These are phyloP conservation scores for Vanderwaltozyma verrucispora DNA, from an alignment of 805 yeast species.

Conservation along the genomic window DNA sequence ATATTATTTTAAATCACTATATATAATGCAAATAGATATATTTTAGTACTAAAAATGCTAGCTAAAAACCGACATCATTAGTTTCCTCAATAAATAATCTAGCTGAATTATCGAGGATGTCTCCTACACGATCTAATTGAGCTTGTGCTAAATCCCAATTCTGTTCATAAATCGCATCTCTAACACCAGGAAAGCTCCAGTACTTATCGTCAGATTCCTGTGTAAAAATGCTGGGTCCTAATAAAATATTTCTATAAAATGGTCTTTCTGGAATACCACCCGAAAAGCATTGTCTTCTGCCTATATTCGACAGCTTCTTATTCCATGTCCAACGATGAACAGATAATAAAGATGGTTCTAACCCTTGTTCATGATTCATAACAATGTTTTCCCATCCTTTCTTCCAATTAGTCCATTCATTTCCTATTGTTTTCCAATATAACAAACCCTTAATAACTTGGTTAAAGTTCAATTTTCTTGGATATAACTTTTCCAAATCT, in stretches of 20 bases:
- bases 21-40: too few species aligned
- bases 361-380: slow-evolving; percentile 35
- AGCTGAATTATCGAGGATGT: slow-evolving; percentile 24
- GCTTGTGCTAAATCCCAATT: slow-evolving; percentile 45
- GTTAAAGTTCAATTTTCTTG: slow-evolving; percentile 19
- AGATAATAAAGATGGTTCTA: slow-evolving; percentile 59
- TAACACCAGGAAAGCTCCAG: slow-evolving; percentile 62
- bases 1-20: too few species aligned
- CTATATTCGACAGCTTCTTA: slow-evolving; percentile 43
- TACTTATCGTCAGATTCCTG: slow-evolving; percentile 41
- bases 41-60: too few species aligned
- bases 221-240: slow-evolving; percentile 56
- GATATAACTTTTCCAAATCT: slow-evolving; percentile 31
- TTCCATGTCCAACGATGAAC: slow-evolving; percentile 72
- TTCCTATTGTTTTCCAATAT: slow-evolving; percentile 34
- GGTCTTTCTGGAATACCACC: slow-evolving; percentile 39
- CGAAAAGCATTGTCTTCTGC: slow-evolving; percentile 37
- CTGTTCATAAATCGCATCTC: slow-evolving; percentile 50
- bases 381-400: slow-evolving; percentile 53
- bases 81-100: slow-evolving; percentile 18
- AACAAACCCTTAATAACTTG: slow-evolving; percentile 27
- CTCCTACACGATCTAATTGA: slow-evolving; percentile 37
- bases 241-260: slow-evolving; percentile 58
- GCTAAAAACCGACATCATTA: slow-evolving; percentile 4
- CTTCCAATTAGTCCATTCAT: slow-evolving; percentile 41